Conservation (phyloP, 345 rosid genomes). For the Hirschfeldia incana region DNA sequence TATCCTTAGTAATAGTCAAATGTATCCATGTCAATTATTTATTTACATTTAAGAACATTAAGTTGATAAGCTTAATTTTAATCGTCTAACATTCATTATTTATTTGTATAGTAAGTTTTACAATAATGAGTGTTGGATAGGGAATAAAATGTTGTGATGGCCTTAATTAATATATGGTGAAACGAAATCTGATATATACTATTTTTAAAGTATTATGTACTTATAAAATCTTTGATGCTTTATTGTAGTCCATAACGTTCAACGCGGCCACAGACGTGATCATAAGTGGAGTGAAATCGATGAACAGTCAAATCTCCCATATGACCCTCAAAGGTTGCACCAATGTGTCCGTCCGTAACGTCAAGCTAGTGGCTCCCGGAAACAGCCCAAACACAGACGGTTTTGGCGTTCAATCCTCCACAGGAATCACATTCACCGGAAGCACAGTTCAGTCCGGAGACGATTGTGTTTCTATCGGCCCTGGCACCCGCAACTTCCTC, state of each 20-base stretch:
- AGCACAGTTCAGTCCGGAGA: constrained; percentile 53
- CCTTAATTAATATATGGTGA: not conserved
- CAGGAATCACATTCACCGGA: constrained; percentile 41
- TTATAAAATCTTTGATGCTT: constrained; percentile 14
- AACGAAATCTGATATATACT: not conserved
- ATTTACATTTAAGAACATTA: not conserved
- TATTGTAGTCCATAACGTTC: constrained; percentile 46
- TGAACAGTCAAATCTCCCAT: constrained; percentile 53
- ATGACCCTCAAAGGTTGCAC: constrained; percentile 44
- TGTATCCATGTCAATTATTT: not conserved
- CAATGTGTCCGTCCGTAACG: constrained; percentile 43
- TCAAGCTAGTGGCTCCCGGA: constrained; percentile 41
- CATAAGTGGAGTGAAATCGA: constrained; percentile 50
- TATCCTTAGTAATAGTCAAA: not conserved
- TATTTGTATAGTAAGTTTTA: not conserved
- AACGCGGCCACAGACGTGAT: constrained; percentile 36
- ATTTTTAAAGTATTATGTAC: not conserved
- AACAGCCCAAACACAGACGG: constrained; percentile 67
- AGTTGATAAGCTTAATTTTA: not conserved
- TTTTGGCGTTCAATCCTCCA: constrained; percentile 43
- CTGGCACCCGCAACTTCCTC: constrained; percentile 49
- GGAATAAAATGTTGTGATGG: not conserved
- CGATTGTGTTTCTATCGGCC: constrained; percentile 61
- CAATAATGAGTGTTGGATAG: not conserved
- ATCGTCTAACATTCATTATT: not conserved